These are phyloP conservation scores for Garcia nutans DNA, from an alignment of 345 rosid species.

Conservation along the genomic window DNA sequence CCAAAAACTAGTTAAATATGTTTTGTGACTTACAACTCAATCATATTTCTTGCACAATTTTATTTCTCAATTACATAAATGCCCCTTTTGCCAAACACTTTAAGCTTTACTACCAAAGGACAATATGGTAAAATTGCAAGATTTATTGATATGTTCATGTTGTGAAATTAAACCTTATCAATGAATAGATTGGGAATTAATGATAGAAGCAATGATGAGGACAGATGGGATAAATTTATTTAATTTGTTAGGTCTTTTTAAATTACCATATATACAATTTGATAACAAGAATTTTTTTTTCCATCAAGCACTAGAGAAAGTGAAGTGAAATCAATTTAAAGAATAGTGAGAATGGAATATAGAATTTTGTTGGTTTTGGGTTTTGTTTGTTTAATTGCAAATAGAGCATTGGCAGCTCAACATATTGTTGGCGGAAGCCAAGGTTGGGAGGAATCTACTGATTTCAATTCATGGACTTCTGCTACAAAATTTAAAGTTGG, in stretches of 20 bases:
- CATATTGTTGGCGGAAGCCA: conserved; percentile 83
- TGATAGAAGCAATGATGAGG: not conserved
- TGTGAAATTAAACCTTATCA: conserved; percentile 1
- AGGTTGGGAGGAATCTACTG: conserved; percentile 82
- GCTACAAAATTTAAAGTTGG: conserved; percentile 71
- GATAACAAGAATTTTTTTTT: not conserved
- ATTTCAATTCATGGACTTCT: conserved; percentile 72
- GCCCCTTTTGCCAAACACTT: not conserved
- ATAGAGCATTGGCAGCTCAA: conserved; percentile 47
- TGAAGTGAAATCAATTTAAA: not conserved
- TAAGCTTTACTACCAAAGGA: not conserved
- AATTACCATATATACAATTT: conserved; percentile 20
- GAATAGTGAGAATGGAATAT: conserved; percentile 20
- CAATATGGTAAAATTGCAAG: not conserved
- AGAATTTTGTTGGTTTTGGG: conserved; percentile 32
- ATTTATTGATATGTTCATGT: not conserved
- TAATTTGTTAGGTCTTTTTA: not conserved
- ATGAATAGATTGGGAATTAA: not conserved
- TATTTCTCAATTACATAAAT: conserved; percentile 8
- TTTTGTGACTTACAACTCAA: not conserved
- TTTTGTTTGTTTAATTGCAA: conserved; percentile 35
- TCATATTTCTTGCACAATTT: conserved; percentile 3
- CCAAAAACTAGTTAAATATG: not conserved
- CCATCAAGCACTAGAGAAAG: not conserved
- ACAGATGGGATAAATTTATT: not conserved